Percentiles rank a stretch among this genome's conserved stretches.
Evolutionary conservation across 306 rosid genomes (phyloP).

Genomic region (Prunus campanulata): DNA sequence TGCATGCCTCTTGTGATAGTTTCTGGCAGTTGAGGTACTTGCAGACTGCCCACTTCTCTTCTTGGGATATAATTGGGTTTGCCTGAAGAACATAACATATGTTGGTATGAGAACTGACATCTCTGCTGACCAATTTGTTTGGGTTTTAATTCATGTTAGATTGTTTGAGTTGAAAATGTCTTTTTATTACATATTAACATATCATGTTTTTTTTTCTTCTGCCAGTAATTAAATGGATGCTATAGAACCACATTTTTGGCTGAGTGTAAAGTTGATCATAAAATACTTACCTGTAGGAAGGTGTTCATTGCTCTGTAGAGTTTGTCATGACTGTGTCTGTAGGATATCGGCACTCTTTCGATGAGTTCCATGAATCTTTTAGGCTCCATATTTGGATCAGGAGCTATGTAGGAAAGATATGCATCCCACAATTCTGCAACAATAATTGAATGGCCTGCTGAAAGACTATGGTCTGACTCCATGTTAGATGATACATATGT

Average conservation of each 20-base stretch:
- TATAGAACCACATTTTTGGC: too few species aligned
- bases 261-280: not conserved
- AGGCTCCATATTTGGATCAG: slow-evolving; percentile 47
- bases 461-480: slow-evolving; percentile 32
- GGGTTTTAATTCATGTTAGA: too few species aligned
- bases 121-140: too few species aligned
- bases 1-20: slow-evolving; percentile 78
- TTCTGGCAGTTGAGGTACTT: slow-evolving; percentile 69
- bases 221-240: too few species aligned
- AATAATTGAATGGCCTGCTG: slow-evolving; percentile 41
- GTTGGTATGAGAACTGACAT: too few species aligned
- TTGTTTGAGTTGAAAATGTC: too few species aligned
- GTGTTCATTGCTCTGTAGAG: slow-evolving; percentile 60
- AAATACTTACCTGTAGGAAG: slow-evolving; percentile 57
- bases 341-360: slow-evolving; percentile 59
- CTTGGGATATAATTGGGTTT: slow-evolving; percentile 56
- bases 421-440: slow-evolving; percentile 83
- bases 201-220: not conserved
- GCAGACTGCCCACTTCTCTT: slow-evolving; percentile 77
- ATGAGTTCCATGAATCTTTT: slow-evolving; percentile 71
- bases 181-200: not conserved
- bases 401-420: slow-evolving; percentile 51
- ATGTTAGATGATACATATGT: slow-evolving; percentile 44
- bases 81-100: slow-evolving; percentile 37
- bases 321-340: slow-evolving; percentile 65